A percentile compares a stretch with the other conserved stretches of the same genome.
These are phyloP conservation scores for Trichoderma simmonsii DNA, from an alignment of 2,329 filamentous ascomycete species.

Conservation along the genomic window DNA sequence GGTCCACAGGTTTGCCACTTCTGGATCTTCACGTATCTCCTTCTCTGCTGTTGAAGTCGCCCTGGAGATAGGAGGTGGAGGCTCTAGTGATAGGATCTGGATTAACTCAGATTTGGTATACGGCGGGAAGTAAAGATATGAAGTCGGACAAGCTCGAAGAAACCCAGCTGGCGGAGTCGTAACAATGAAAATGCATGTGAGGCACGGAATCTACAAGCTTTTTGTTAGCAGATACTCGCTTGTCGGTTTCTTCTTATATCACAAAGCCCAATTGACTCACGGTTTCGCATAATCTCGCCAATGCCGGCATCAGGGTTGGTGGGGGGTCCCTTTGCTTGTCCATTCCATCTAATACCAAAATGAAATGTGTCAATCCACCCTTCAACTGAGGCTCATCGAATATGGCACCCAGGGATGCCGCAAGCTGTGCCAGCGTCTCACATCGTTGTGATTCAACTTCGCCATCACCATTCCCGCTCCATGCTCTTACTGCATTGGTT, in stretches of 20 bases:
- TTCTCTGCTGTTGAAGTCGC: conserved; percentile 30
- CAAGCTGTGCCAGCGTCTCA: conserved; percentile 75
- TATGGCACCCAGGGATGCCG: conserved; percentile 67
- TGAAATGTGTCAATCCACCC: conserved; percentile 56
- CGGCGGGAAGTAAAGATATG: conserved; percentile 77
- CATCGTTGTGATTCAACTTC: conserved; percentile 53
- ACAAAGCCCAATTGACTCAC: conserved; percentile 45
- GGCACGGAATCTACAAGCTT: conserved; percentile 65
- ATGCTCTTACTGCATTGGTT: conserved; percentile 45
- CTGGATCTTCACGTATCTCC: conserved; percentile 31
- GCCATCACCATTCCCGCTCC: neutral
- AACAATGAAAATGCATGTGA: conserved; percentile 75
- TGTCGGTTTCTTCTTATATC: no score
- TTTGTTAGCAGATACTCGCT: neutral
- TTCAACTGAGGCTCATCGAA: conserved; percentile 44
- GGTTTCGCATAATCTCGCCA: conserved; percentile 77
- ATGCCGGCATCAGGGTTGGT: conserved; percentile 72
- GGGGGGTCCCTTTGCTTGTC: conserved; percentile 77
- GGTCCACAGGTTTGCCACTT: conserved; percentile 68
- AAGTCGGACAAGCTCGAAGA: conserved; percentile 66
- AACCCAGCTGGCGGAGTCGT: conserved; percentile 66
- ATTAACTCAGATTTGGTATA: conserved; percentile 81
- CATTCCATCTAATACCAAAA: conserved; percentile 83
- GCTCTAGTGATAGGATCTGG: conserved; percentile 64
- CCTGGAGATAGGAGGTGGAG: conserved; percentile 45